A percentile compares a stretch with the other conserved stretches of the same genome.
phyloP scores from a whole-genome alignment of 257 asterid species.

The Marsdenia floribunda region DNA sequence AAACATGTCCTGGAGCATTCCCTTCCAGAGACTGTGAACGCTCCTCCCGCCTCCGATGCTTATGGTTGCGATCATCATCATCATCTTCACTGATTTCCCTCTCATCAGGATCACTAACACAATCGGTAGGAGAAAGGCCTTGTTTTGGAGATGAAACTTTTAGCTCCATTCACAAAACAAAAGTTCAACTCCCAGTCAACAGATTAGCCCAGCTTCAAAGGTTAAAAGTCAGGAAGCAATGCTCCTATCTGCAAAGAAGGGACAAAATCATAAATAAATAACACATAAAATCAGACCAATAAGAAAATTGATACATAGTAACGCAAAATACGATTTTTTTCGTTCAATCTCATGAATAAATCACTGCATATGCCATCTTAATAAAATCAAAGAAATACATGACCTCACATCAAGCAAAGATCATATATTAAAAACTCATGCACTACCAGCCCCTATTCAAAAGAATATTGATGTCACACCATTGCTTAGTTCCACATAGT shows the following conservation, averaged over 20 bases:
- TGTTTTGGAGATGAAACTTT: slow-evolving; percentile 63
- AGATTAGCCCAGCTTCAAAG: slow-evolving; percentile 13
- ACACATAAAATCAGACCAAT: not conserved
- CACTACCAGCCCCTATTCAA: not conserved
- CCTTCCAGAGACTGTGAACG: slow-evolving; percentile 65
- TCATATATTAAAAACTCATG: not conserved
- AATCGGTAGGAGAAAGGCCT: slow-evolving; percentile 60
- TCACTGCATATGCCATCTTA: not conserved
- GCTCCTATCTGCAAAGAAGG: slow-evolving; percentile 18
- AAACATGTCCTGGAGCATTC: slow-evolving; percentile 55
- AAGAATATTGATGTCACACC: not conserved
- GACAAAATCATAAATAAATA: slow-evolving; percentile 5
- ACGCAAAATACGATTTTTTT: not conserved
- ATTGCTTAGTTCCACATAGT: not conserved
- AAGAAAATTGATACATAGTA: not conserved
- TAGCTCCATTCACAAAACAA: slow-evolving; percentile 51
- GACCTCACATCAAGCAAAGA: not conserved
- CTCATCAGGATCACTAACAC: slow-evolving; percentile 70
- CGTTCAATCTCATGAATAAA: not conserved
- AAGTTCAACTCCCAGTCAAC: slow-evolving; percentile 9
- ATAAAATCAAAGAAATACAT: slow-evolving; percentile 4
- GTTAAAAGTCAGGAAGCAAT: slow-evolving; percentile 5
- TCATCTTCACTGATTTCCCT: slow-evolving; percentile 91
- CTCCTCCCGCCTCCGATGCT: slow-evolving; percentile 79
- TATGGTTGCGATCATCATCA: slow-evolving; percentile 98